Evolutionary conservation across 139 green algal genomes (phyloP), one percentile per base, ranked within the genome.

Genomic region (Chlorella vulgaris): DNA sequence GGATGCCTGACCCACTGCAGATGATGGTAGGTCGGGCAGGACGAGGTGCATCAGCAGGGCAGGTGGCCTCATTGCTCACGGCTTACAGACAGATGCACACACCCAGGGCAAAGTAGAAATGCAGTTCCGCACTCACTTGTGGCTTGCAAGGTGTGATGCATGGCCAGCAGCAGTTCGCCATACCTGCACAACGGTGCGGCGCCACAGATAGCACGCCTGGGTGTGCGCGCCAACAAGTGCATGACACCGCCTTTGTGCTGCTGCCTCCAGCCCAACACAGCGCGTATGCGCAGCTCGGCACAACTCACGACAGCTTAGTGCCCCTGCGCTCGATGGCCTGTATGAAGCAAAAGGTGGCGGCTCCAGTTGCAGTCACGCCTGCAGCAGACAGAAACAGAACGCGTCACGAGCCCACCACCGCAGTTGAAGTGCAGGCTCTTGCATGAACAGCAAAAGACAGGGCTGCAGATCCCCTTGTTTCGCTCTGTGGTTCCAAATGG

Each of bases 301-400:
- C n/a, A n/a, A 26, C 60, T 42, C 70, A 70, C 74, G 47, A 63
- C 69, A 89, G 24, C 38, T 78, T 78, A 28, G 74, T 74, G 39
- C 85, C 76, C 3, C 39, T 29, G n/a, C 50, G 76, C 70, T 89
- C 85, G 3, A 93, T 83, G 28, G 88, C 90, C 69, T 95, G 83
- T 47, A 97, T 96, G 85, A 97, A 96, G 39, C 82, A 82, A 75
- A 90, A 96, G 26, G 93, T 96, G 53, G 92, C 93, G 19, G 93
- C 93, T 2, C 93, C 93, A 1, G 93, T 96, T 76, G 92, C 89
- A 24, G 88, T 81, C 36, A 88, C 65, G 85, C 88, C 69, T 84
- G 83, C 61, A 43, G 28, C 36, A n/a, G 0, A 2, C 7, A 28
- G 21, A 19, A n/a, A 1, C 24, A 28, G 26, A 28, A 7, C 29